Percentiles rank a stretch among this genome's conserved stretches.
These are phyloP conservation scores for Lasiodiplodia hormozganensis DNA, from an alignment of 2,329 filamentous ascomycete species.

Conservation along the genomic window DNA sequence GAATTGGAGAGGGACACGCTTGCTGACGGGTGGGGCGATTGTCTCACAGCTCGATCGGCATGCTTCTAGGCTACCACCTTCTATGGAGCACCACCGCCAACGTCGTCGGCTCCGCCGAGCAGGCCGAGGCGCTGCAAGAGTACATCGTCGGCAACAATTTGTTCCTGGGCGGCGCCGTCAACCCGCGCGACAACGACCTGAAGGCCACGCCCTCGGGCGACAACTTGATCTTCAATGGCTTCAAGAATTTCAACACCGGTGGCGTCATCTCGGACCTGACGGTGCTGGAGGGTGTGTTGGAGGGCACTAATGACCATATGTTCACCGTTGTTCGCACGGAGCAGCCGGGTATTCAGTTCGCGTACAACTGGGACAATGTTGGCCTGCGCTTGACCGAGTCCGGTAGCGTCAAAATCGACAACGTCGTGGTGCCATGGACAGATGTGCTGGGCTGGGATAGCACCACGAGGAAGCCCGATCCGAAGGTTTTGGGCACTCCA, in stretches of 20 bases:
- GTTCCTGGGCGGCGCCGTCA: slow-evolving; percentile 70
- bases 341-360: slow-evolving; percentile 64
- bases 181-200: slow-evolving; percentile 68
- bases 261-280: slow-evolving; percentile 71
- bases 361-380: slow-evolving; percentile 70
- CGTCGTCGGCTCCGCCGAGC: slow-evolving; percentile 66
- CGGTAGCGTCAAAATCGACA: slow-evolving; percentile 66
- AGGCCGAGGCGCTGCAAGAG: slow-evolving; percentile 63
- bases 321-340: slow-evolving; percentile 66
- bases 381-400: slow-evolving; percentile 70
- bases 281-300: slow-evolving; percentile 68
- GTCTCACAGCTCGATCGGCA: slow-evolving; percentile 60
- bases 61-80: slow-evolving; percentile 70
- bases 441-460: slow-evolving; percentile 69
- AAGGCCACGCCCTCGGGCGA: slow-evolving; percentile 63
- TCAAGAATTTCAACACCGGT: slow-evolving; percentile 72
- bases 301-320: slow-evolving; percentile 65
- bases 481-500: slow-evolving; percentile 58
- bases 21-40: neutral
- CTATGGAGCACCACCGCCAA: slow-evolving; percentile 69
- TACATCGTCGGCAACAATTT: slow-evolving; percentile 69
- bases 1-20: neutral
- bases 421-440: slow-evolving; percentile 63
- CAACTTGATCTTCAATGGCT: slow-evolving; percentile 65
- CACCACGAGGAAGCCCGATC: slow-evolving; percentile 57